A percentile compares a stretch with the other conserved stretches of the same genome.
Evolutionary conservation across 768 basidiomycete genomes (phyloP).

Genomic region (Pulveroboletus sp.): DNA sequence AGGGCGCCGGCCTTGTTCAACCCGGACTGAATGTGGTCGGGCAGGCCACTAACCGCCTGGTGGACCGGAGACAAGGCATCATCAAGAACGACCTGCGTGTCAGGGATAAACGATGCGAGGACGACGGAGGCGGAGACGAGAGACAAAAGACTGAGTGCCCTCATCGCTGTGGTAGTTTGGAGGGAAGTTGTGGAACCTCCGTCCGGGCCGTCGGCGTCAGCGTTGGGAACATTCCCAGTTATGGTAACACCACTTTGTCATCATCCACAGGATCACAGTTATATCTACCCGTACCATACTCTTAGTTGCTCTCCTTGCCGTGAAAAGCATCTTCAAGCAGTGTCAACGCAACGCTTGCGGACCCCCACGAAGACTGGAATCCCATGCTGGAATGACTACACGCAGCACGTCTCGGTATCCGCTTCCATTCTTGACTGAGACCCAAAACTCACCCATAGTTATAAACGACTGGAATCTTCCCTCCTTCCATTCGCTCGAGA

Average conservation of each 20-base stretch:
- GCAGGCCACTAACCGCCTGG: constrained; percentile 33
- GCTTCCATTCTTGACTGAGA: not conserved
- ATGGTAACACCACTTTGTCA: too few species aligned
- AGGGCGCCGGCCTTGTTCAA: constrained; percentile 42
- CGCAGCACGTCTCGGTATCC: not conserved
- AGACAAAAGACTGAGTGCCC: constrained; percentile 31
- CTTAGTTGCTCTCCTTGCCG: not conserved
- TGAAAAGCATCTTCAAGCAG: constrained; percentile 43
- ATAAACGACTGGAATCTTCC: constrained; percentile 47
- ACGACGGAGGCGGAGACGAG: constrained; percentile 35
- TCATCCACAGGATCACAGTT: too few species aligned
- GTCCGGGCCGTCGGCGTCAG: not conserved
- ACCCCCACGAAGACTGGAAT: constrained; percentile 64
- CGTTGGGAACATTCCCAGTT: not conserved
- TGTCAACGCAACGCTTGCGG: constrained; percentile 45
- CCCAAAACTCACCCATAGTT: constrained; percentile 56
- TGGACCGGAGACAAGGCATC: constrained; percentile 21
- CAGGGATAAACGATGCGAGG: constrained; percentile 37
- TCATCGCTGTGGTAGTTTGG: constrained; percentile 41
- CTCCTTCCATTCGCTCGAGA: constrained; percentile 29
- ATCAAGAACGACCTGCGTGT: constrained; percentile 44
- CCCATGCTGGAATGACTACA: constrained; percentile 62
- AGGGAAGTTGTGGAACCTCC: not conserved
- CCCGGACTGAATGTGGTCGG: constrained; percentile 41
- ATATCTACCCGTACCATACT: too few species aligned